These are phyloP conservation scores for Toxoplasma gondii DNA, from an alignment of 169 alveolate genomes.

Conservation along the genomic window DNA sequence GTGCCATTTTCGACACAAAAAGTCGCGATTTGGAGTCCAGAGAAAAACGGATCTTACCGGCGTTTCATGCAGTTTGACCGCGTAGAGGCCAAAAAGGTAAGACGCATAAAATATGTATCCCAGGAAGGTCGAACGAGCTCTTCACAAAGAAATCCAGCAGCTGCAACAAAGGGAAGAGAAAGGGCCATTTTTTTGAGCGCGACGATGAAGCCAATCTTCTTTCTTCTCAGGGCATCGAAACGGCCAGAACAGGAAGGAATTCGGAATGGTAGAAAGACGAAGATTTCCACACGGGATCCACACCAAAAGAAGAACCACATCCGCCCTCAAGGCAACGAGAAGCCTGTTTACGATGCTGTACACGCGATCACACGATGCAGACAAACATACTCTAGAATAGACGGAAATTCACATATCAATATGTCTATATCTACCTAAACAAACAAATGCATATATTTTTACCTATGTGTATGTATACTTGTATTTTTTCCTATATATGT, in stretches of 20 bases:
- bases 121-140: conserved; percentile 78
- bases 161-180: background rate
- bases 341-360: too few species aligned
- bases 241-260: too few species aligned
- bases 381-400: too few species aligned
- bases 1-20: background rate
- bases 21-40: background rate
- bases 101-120: conserved; percentile 86
- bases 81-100: conserved; percentile 82
- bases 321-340: too few species aligned
- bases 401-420: too few species aligned
- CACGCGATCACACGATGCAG: too few species aligned
- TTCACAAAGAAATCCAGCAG: background rate
- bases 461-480: background rate
- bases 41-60: conserved; percentile 28
- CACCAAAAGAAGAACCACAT: too few species aligned
- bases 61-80: conserved; percentile 89
- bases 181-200: background rate
- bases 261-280: too few species aligned
- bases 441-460: background rate
- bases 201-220: background rate
- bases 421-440: background rate
- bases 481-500: too few species aligned
- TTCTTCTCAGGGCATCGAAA: background rate
- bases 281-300: too few species aligned